phyloP scores from a whole-genome alignment of 164 flowering plant genomes.

The Hamamelis virginiana region DNA sequence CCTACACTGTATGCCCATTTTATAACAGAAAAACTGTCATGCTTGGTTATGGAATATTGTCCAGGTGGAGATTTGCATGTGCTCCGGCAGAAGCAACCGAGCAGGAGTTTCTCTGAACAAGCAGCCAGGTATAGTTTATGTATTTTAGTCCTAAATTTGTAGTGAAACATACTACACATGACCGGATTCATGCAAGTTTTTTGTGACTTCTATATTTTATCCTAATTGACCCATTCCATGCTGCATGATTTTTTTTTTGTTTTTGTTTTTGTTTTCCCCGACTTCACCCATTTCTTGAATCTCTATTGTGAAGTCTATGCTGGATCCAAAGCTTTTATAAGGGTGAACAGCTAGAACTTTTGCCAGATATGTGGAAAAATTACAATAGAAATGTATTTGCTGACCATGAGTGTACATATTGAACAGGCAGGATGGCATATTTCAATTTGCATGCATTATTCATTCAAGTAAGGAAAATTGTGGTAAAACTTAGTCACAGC shows the following conservation, averaged over 20 bases:
- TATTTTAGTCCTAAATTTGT: background rate
- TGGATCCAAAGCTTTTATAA: background rate
- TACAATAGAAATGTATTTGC: background rate
- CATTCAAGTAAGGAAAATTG: background rate
- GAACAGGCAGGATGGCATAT: background rate
- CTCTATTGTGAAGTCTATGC: background rate
- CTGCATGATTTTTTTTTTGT: background rate
- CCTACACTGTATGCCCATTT: constrained; percentile 82
- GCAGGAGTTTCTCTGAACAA: constrained; percentile 61
- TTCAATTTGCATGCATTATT: background rate
- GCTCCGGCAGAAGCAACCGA: constrained; percentile 72
- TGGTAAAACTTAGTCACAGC: background rate
- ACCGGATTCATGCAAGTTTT: too few species aligned
- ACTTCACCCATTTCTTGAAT: background rate
- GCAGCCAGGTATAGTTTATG: constrained; percentile 58
- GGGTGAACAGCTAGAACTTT: background rate
- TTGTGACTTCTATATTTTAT: background rate
- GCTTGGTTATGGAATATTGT: constrained; percentile 91
- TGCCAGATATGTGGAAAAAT: background rate
- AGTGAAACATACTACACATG: background rate
- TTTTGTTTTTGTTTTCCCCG: too few species aligned
- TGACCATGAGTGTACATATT: background rate
- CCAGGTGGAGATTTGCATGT: constrained; percentile 91
- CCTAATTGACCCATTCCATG: background rate
- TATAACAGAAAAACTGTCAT: constrained; percentile 58